Conservation (phyloP, 257 asterid species). For the Hygrophila difformis region DNA sequence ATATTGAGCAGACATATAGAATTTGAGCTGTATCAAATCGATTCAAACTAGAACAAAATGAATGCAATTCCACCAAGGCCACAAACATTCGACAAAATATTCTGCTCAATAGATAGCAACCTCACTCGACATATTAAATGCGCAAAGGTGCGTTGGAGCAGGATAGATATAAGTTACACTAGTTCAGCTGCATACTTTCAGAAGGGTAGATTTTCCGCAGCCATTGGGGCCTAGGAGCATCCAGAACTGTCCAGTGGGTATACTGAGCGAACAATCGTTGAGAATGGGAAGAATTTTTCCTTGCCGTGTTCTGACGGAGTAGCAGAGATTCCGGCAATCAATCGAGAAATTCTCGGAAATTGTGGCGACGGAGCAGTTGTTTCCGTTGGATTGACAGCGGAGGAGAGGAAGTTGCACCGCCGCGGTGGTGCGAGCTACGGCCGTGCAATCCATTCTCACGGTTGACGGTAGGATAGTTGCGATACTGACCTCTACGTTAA, state of each 20-base stretch:
- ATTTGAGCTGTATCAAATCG: neutral
- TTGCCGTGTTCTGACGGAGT: conserved; percentile 36
- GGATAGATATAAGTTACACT: neutral
- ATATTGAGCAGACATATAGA: neutral
- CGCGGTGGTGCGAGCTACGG: conserved; percentile 32
- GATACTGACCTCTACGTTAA: too few relatives aligned
- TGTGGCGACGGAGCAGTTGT: conserved; percentile 5
- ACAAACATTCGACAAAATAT: neutral
- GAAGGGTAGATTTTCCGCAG: conserved; percentile 90
- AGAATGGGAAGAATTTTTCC: conserved; percentile 54
- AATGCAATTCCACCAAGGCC: neutral
- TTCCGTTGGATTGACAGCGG: conserved; percentile 25
- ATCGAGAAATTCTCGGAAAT: conserved; percentile 37
- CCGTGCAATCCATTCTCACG: conserved; percentile 32
- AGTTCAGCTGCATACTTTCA: conserved; percentile 35
- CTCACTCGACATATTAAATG: neutral
- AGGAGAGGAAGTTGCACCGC: conserved; percentile 28
- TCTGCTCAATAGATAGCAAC: neutral
- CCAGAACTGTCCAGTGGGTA: conserved; percentile 90
- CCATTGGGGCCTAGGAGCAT: conserved; percentile 98
- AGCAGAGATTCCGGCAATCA: conserved; percentile 57
- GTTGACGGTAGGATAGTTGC: too few relatives aligned
- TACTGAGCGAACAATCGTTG: conserved; percentile 58
- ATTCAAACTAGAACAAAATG: neutral
- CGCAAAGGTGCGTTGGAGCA: neutral